phyloP scores from a whole-genome alignment of 306 rosid species.

The Ceratonia siliqua region DNA sequence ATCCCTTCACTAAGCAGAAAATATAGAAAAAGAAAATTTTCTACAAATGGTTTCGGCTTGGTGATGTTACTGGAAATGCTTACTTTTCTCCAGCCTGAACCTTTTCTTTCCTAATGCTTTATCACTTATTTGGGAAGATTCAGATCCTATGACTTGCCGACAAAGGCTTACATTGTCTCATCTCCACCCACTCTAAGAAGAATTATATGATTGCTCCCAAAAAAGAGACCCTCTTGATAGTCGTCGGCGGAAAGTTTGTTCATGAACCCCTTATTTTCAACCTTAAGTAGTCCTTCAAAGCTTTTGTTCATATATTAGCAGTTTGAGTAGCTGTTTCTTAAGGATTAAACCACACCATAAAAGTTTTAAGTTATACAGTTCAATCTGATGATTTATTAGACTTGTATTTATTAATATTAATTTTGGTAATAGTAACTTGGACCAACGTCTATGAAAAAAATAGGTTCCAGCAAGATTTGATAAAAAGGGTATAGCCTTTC shows the following conservation, averaged over 20 bases:
- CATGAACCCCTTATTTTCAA: not conserved
- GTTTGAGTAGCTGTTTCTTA: not conserved
- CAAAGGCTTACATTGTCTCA: slow-evolving; percentile 34
- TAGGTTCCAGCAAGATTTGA: no score
- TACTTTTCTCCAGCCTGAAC: not conserved
- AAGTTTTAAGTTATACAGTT: not conserved
- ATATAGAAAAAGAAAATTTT: not conserved
- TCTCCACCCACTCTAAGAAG: not conserved
- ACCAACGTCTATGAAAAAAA: no score
- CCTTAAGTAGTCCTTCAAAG: not conserved
- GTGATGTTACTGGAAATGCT: not conserved
- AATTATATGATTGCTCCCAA: slow-evolving; percentile 21
- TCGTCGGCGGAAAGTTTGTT: not conserved
- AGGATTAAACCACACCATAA: not conserved
- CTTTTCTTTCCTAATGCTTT: not conserved
- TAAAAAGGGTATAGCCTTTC: not conserved
- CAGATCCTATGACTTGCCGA: slow-evolving; percentile 39
- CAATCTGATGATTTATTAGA: not conserved
- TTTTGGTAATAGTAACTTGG: no score
- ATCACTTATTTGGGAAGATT: not conserved
- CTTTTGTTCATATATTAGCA: not conserved
- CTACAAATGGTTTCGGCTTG: slow-evolving; percentile 1
- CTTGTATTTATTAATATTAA: no score
- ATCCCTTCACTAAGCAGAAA: not conserved
- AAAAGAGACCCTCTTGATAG: slow-evolving; percentile 3